Base-by-base conservation (phyloP, 1,284 basidiomycete genomes). In the Cryptococcus depauperatus region DNA sequence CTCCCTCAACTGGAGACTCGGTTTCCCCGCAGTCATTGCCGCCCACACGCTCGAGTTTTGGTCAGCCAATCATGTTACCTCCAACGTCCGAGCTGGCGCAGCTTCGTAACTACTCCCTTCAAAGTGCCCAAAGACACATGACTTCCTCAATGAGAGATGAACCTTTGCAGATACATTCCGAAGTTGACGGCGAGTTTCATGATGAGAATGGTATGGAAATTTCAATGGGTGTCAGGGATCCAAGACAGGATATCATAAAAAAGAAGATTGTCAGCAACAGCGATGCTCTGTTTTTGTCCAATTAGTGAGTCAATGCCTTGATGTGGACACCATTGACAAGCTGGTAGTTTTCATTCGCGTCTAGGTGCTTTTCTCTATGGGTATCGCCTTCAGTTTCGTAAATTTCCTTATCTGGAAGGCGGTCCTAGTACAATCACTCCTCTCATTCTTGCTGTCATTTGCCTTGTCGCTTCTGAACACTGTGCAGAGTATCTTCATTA, bases 361-460 rank as follows among this genome's bases (percentile, higher is more conserved):
- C 44, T 70, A 8, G 47, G 59, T 19, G 59, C 48, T 4, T 58
- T 61, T 45, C 46, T 70, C 6, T 65, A 61, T 35, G 68, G 68
- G 27, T 67, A 64, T 50, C 50, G 51, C 8, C 56, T 70, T 19
- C 50, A 58, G 35, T 58, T 66, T 38, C 45, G 54, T 37, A 46
- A 54, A 27, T 69, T 66, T 48, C 68, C 68, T 3, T 70, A 66
- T 46, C 54, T 67, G 13, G 47, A 57, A 1, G 51, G 55, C 1
- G 68, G 68, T 6, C 64, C 58, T 2, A 44, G 39, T 5, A 47
- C 45, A 2, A 66, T 70, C 29, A 69, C 68, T 10, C 68, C 68
- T 4, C 56, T 68, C 40, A 64, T 70, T 29, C 58, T 68, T 27
- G 57, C 55, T 13, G 60, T 68, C 10, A 44, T 64, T 29, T 68